Base-by-base conservation (phyloP, 2,329 filamentous ascomycete species). In the Tolypocladium tropicale region DNA sequence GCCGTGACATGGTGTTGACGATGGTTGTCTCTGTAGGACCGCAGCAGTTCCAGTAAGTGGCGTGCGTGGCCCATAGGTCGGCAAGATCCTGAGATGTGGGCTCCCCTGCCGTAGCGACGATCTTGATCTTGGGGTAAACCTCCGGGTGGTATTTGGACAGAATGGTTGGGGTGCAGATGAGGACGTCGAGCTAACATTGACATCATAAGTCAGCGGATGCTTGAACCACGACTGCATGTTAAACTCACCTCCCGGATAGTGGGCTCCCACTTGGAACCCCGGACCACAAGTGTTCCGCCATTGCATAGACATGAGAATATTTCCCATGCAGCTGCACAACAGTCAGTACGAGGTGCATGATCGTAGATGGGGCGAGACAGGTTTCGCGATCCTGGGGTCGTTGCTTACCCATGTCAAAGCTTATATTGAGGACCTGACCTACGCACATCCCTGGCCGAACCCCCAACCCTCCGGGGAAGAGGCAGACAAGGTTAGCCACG, bases 1-100 rank as follows among this genome's bases (percentile, higher is more conserved):
- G 80, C 41, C 70, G 69, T 54, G 79, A 75, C 67, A 79, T 78
- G 6, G 80, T 81, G 65, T 84, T 83, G 54, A 84, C 73, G 53
- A 84, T 81, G 1, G 78, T 83, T 16, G 80, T 78, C 63, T 84
- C 81, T 0, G 81, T 83, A 1, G 81, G 80, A 2, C 81, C 81
- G 61, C 80, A 84, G 60, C 78, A 77, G 67, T 83, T 84, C 72
- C 70, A 79, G 62, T 79, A 79, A 9, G 69, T 74, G 30, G 70
- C 72, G 54, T 74, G 66, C 3, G 72, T 68, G 16, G 78, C 76
- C 81, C 80, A 83, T 34, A 77, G 68, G 59, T 83, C 80, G 6
- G 80, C 80, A n/a, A 84, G 70, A 49, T 66, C 62, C 62, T 75
- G 70, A 7, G 71, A 69, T 11, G 74, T 79, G 6, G 78, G 76